Evolutionary conservation across 805 yeast genomes (phyloP).

Genomic region (Jamesozyma hellenica): DNA sequence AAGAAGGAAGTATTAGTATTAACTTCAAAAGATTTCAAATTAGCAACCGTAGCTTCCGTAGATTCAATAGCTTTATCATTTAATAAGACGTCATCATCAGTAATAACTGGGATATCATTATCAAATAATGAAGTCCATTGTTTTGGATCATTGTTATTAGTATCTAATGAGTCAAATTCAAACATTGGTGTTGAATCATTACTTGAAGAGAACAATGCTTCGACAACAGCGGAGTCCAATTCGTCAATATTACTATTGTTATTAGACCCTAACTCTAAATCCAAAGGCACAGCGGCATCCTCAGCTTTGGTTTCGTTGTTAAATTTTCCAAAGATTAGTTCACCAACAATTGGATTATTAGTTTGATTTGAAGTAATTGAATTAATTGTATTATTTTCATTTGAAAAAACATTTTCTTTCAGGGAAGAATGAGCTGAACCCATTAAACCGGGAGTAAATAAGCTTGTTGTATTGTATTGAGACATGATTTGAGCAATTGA

Average conservation of each 20-base stretch:
- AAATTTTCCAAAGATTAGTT: constrained; percentile 20
- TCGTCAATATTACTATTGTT: constrained; percentile 9
- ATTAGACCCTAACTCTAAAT: constrained; percentile 4
- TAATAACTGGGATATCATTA: constrained; percentile 32
- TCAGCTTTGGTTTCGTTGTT: constrained; percentile 7
- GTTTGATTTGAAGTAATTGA: not conserved
- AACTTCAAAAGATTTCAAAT: constrained; percentile 2
- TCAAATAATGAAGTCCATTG: constrained; percentile 55
- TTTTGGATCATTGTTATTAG: constrained; percentile 27
- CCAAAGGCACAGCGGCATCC: not conserved
- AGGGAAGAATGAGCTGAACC: not conserved
- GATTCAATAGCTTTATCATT: constrained; percentile 16
- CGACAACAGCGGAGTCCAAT: constrained; percentile 55
- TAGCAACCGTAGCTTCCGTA: constrained; percentile 6
- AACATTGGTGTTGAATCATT: constrained; percentile 55
- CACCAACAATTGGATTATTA: constrained; percentile 15
- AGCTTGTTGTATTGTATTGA: constrained; percentile 9
- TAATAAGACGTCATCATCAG: constrained; percentile 27
- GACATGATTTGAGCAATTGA: constrained; percentile 6
- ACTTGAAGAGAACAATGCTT: constrained; percentile 35
- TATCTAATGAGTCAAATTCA: constrained; percentile 24
- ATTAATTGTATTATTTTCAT: not conserved
- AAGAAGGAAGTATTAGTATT: constrained; percentile 15
- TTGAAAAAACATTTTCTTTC: not conserved
- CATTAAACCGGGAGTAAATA: constrained; percentile 6